A percentile compares a stretch with the other conserved stretches of the same genome.
Conservation (phyloP, 805 yeast species). For the Isabelozyma rhagii region DNA sequence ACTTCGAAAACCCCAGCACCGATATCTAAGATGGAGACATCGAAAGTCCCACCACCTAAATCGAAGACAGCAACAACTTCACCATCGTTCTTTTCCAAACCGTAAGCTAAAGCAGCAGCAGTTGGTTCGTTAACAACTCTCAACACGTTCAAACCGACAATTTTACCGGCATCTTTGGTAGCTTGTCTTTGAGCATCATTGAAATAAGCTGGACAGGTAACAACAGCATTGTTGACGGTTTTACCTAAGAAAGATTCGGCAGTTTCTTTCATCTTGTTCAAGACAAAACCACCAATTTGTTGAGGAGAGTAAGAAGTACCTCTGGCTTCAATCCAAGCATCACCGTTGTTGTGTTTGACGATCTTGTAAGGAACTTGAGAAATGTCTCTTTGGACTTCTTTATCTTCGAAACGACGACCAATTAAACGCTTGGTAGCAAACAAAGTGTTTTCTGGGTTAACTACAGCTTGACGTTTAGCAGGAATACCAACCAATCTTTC, state of each 20-base stretch:
- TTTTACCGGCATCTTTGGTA: slow-evolving; percentile 96
- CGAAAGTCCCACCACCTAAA: slow-evolving; percentile 98
- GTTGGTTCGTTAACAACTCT: slow-evolving; percentile 91
- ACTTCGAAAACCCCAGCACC: slow-evolving; percentile 98
- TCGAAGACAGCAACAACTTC: slow-evolving; percentile 94
- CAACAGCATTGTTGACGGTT: slow-evolving; percentile 84
- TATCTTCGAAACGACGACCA: slow-evolving; percentile 88
- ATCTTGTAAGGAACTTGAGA: slow-evolving; percentile 87
- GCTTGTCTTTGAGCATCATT: slow-evolving; percentile 92
- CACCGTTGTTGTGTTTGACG: slow-evolving; percentile 87
- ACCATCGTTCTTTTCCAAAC: slow-evolving; percentile 77
- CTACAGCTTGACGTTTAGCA: slow-evolving; percentile 95
- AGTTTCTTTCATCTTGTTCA: slow-evolving; percentile 97
- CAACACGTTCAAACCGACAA: slow-evolving; percentile 87
- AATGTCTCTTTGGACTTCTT: slow-evolving; percentile 87
- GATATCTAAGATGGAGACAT: slow-evolving; percentile 92
- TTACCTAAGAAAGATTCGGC: slow-evolving; percentile 91
- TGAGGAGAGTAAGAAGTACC: slow-evolving; percentile 90
- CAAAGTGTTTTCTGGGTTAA: slow-evolving; percentile 89
- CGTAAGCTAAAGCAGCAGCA: slow-evolving; percentile 93
- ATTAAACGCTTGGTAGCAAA: slow-evolving; percentile 94
- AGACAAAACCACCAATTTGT: slow-evolving; percentile 88
- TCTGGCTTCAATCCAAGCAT: slow-evolving; percentile 92
- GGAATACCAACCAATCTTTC: slow-evolving; percentile 91
- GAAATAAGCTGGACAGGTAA: slow-evolving; percentile 87